Percentiles rank a stretch among this genome's conserved stretches.
Conservation (phyloP, 768 basidiomycete genomes). For the Trametes villosa region DNA sequence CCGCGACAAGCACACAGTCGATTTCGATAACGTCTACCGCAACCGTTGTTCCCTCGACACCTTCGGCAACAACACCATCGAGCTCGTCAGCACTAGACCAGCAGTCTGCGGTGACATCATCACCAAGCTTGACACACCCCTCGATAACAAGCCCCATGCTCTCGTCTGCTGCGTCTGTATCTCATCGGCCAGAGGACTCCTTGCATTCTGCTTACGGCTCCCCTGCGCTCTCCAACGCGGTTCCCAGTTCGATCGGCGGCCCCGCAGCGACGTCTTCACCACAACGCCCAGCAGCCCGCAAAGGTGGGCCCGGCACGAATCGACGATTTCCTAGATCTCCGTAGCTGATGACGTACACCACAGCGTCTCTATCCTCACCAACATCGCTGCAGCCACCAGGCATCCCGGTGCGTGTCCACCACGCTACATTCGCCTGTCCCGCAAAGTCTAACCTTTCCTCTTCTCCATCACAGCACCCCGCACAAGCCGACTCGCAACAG, state of each 20-base stretch:
- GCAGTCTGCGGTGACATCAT: slow-evolving; percentile 51
- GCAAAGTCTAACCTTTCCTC: neutral
- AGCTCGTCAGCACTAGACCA: slow-evolving; percentile 42
- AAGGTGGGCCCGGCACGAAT: slow-evolving; percentile 45
- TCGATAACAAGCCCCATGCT: slow-evolving; percentile 83
- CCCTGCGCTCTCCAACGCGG: slow-evolving; percentile 73
- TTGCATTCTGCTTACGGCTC: slow-evolving; percentile 77
- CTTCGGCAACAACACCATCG: slow-evolving; percentile 38
- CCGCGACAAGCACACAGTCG: slow-evolving; percentile 38
- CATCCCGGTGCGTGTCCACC: slow-evolving; percentile 19
- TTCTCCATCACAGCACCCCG: slow-evolving; percentile 37
- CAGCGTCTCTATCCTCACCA: slow-evolving; percentile 39
- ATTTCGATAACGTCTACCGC: slow-evolving; percentile 44
- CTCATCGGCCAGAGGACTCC: slow-evolving; percentile 63
- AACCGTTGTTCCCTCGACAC: slow-evolving; percentile 41
- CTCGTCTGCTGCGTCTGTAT: slow-evolving; percentile 66
- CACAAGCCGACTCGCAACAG: slow-evolving; percentile 44
- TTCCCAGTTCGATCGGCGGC: slow-evolving; percentile 41
- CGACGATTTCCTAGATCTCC: too few relatives aligned
- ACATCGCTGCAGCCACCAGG: slow-evolving; percentile 22
- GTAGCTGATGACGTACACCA: slow-evolving; percentile 37
- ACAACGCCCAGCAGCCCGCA: slow-evolving; percentile 48
- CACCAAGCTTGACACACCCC: slow-evolving; percentile 85
- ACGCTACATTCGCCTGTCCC: slow-evolving; percentile 22
- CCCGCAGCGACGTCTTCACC: slow-evolving; percentile 66